These are phyloP conservation scores for Candida xiaguanensis DNA, from an alignment of 805 yeast species.

Conservation along the genomic window DNA sequence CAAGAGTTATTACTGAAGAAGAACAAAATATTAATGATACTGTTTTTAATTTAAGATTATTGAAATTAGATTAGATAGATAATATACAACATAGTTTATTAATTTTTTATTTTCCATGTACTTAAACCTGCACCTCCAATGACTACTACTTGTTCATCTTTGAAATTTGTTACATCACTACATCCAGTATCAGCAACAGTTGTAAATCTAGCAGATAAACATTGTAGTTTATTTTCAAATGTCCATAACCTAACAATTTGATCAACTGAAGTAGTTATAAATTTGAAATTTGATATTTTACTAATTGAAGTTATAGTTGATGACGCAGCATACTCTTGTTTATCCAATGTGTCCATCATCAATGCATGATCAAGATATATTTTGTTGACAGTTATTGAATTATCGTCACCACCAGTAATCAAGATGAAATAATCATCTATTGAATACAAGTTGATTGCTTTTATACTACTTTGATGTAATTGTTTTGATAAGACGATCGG, in stretches of 20 bases:
- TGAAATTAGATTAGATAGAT: slow-evolving; percentile 43
- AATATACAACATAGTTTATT: background rate
- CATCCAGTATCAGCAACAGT: slow-evolving; percentile 92
- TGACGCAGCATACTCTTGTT: slow-evolving; percentile 65
- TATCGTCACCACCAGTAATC: slow-evolving; percentile 92
- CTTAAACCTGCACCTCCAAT: slow-evolving; percentile 87
- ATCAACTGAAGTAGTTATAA: slow-evolving; percentile 76
- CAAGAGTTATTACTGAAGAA: slow-evolving; percentile 71
- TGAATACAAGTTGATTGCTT: slow-evolving; percentile 42
- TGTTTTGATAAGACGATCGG: slow-evolving; percentile 15
- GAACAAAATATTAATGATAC: slow-evolving; percentile 78
- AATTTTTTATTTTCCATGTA: slow-evolving; percentile 29
- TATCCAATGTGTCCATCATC: slow-evolving; percentile 24
- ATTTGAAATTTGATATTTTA: slow-evolving; percentile 20
- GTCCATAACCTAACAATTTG: slow-evolving; percentile 73
- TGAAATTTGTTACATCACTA: slow-evolving; percentile 36
- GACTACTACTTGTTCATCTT: slow-evolving; percentile 32
- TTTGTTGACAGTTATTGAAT: slow-evolving; percentile 46
- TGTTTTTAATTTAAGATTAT: slow-evolving; percentile 69
- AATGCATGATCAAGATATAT: slow-evolving; percentile 9
- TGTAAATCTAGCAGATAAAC: slow-evolving; percentile 51
- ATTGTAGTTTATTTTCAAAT: slow-evolving; percentile 20
- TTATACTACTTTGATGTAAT: slow-evolving; percentile 84
- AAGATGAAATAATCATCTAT: slow-evolving; percentile 23
- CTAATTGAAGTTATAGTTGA: slow-evolving; percentile 76